phyloP scores from a whole-genome alignment of 2,329 filamentous ascomycete species.

The Ilyonectria mors-panacis region DNA sequence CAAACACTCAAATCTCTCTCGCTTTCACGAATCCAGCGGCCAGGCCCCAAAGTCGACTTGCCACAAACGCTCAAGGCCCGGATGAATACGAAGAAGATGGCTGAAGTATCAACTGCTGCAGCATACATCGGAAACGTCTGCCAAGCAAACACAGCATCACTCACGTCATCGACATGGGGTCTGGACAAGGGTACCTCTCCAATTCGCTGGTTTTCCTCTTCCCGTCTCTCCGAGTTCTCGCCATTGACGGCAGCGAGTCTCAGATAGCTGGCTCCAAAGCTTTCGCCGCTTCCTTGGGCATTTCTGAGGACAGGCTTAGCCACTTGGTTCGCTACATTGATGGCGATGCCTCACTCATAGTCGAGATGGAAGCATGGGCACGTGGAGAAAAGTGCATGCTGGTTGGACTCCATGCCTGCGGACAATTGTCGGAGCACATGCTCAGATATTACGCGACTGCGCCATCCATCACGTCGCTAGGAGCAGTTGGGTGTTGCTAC shows the following conservation, averaged over 20 bases:
- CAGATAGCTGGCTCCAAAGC: constrained; percentile 48
- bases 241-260: constrained; percentile 51
- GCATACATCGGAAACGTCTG: constrained; percentile 47
- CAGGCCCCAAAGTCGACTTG: constrained; percentile 30
- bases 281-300: constrained; percentile 41
- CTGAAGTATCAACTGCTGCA: constrained; percentile 48
- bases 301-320: constrained; percentile 39
- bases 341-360: constrained; percentile 38
- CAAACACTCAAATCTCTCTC: constrained; percentile 42
- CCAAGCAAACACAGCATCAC: constrained; percentile 41
- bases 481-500: constrained; percentile 52
- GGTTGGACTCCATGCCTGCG: constrained; percentile 53
- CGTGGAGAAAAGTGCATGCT: constrained; percentile 49
- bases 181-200: constrained; percentile 52
- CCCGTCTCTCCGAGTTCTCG: constrained; percentile 46
- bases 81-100: constrained; percentile 52
- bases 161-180: constrained; percentile 48
- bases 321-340: constrained; percentile 50
- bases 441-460: constrained; percentile 47
- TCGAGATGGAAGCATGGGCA: constrained; percentile 48
- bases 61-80: constrained; percentile 41
- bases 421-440: constrained; percentile 53
- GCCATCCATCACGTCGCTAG: constrained; percentile 43
- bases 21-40: constrained; percentile 41
- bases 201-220: constrained; percentile 49